Evolutionary conservation across 2,329 filamentous ascomycete genomes (phyloP).

Genomic region (Trichoderma cornu-damae): DNA sequence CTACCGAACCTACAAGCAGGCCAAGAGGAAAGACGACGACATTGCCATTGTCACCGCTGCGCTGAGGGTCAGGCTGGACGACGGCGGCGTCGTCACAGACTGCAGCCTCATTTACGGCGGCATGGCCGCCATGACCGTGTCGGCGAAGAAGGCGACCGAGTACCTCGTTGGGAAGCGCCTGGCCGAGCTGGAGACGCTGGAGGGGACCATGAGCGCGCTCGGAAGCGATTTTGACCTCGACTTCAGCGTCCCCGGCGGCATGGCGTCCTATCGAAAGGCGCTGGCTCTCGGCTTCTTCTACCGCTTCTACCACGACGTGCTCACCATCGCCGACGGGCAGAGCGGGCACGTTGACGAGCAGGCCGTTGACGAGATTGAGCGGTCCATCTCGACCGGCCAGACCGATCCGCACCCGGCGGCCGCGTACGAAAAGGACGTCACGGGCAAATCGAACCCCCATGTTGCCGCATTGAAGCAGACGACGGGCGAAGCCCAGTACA

Average conservation of each 20-base stretch:
- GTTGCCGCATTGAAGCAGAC: conserved; percentile 90
- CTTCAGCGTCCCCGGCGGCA: conserved; percentile 90
- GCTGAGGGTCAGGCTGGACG: conserved; percentile 66
- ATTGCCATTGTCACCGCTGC: conserved; percentile 96
- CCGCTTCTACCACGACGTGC: conserved; percentile 87
- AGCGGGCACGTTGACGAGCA: conserved; percentile 58
- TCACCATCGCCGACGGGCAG: conserved; percentile 54
- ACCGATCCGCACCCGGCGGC: conserved; percentile 71
- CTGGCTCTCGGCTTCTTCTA: conserved; percentile 94
- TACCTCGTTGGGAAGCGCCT: conserved; percentile 75
- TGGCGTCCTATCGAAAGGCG: conserved; percentile 93
- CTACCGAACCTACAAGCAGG: conserved; percentile 88
- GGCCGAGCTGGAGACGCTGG: conserved; percentile 74
- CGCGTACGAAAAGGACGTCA: conserved; percentile 74
- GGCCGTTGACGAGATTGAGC: conserved; percentile 77
- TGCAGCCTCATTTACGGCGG: conserved; percentile 86
- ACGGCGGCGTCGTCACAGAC: conserved; percentile 64
- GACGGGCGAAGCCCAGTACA: conserved; percentile 92
- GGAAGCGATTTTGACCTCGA: conserved; percentile 82
- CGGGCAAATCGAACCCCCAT: conserved; percentile 82
- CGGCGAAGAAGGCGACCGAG: conserved; percentile 70
- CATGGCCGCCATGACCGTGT: conserved; percentile 89
- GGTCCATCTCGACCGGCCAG: conserved; percentile 72
- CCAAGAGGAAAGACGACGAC: conserved; percentile 96
- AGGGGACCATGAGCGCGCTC: conserved; percentile 85